Base-by-base conservation (phyloP, 192 early-diverging fungal genomes). In the Rhizophagus clarus region DNA sequence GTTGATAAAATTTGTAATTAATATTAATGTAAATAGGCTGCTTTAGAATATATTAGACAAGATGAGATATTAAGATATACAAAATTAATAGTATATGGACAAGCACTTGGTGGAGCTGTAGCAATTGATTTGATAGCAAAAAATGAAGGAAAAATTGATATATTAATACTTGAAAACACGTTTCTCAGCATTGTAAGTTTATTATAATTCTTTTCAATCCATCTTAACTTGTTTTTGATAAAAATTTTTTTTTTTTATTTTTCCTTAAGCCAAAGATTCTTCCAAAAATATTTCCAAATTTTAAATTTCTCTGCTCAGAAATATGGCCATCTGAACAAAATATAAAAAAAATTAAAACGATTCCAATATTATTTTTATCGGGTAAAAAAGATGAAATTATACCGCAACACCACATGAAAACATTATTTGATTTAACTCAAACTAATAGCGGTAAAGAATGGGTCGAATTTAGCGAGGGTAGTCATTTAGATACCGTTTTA, bases 71-170 rank as follows among this genome's bases (percentile, higher is more conserved):
- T 96, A 1, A 85, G 84, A 24, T 83, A 94, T 74, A 93, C 94
- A 2, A 93, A 92, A 76, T 81, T 99, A 63, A 87, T 99, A 60
- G 90, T 95, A 1, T 98, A 94, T 84, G 98, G 97, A 0, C 98
- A 98, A 81, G 96, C 94, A 15, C 92, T 99, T 68, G 98, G 98
- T 61, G 98, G 98, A 22, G 98, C 98, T 2, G 98, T 97, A 24
- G 96, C 96, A 22, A 94, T 97, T 74, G 88, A 97, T 79, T 83
- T 94, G 62, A 95, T 95, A 4, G 88, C 94, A 3, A 83, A 88
- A 70, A 91, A 97, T 77, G 89, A 95, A 80, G 87, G 89, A 42
- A 84, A 83, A 69, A 91, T 98, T 76, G 85, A 90, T 10, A 96
- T 92, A 42, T 77, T 97, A 11, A 92, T 98, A 56, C 80, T 98